Percentiles rank a stretch among this genome's conserved stretches.
Conservation (phyloP, 352 stramenopile species). For the Globisporangium polare region DNA sequence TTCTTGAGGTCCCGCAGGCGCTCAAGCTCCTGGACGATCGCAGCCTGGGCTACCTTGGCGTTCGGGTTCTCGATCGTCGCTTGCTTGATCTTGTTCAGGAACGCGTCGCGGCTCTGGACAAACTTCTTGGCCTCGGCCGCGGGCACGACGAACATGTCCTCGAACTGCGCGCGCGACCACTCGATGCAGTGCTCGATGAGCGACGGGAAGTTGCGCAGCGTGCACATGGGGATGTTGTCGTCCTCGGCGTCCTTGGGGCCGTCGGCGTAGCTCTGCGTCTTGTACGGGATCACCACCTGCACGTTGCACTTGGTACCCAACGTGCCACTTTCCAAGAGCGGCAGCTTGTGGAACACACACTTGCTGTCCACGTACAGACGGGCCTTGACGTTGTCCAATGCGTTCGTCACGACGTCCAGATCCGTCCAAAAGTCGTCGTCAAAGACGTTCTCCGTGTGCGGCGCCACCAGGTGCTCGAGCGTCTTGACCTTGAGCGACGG, state of each 20-base stretch:
- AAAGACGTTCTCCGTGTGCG: slow-evolving; percentile 81
- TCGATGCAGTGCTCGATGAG: slow-evolving; percentile 98
- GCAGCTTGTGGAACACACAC: slow-evolving; percentile 96
- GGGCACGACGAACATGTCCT: slow-evolving; percentile 81
- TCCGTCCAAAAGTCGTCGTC: slow-evolving; percentile 80
- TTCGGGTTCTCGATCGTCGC: slow-evolving; percentile 76
- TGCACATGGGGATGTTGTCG: slow-evolving; percentile 99
- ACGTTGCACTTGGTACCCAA: slow-evolving; percentile 99
- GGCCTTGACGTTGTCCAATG: slow-evolving; percentile 98
- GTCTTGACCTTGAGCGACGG: slow-evolving; percentile 71
- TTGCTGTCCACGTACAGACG: slow-evolving; percentile 98
- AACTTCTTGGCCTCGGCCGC: slow-evolving; percentile 87
- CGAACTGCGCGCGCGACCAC: slow-evolving; percentile 92
- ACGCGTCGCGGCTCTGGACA: slow-evolving; percentile 58
- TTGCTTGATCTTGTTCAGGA: slow-evolving; percentile 68
- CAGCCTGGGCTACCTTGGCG: slow-evolving; percentile 53
- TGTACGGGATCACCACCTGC: slow-evolving; percentile 83
- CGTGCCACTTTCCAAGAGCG: slow-evolving; percentile 97
- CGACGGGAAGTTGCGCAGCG: slow-evolving; percentile 98
- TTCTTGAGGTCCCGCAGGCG: slow-evolving; percentile 48
- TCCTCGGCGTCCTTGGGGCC: slow-evolving; percentile 96
- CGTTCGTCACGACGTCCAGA: slow-evolving; percentile 97
- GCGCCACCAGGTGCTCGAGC: slow-evolving; percentile 73
- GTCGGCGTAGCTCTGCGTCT: slow-evolving; percentile 93
- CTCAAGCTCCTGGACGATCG: slow-evolving; percentile 73